These are phyloP conservation scores for Puccinia horiana DNA, from an alignment of 1,284 basidiomycete species.

Conservation along the genomic window DNA sequence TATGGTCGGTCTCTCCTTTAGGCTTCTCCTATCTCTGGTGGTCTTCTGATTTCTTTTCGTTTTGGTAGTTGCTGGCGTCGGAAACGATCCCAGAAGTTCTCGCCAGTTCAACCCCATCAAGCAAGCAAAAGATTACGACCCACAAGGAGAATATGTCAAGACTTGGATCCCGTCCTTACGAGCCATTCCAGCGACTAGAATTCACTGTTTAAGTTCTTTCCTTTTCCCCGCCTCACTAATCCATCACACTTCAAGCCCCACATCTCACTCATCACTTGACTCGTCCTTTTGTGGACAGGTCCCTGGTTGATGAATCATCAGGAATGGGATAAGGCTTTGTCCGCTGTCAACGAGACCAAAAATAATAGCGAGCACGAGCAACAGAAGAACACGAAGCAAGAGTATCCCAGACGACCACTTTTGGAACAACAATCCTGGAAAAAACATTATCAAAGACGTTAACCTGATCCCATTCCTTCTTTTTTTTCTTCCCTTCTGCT, in stretches of 20 bases:
- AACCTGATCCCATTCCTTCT: not conserved
- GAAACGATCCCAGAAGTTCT: conserved; percentile 64
- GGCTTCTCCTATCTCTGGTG: not conserved
- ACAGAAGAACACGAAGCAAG: not conserved
- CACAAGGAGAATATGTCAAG: conserved; percentile 62
- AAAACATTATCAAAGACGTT: conserved; percentile 43
- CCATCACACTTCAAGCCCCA: too few species aligned
- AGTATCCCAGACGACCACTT: conserved; percentile 35
- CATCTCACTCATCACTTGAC: not conserved
- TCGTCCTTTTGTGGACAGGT: not conserved
- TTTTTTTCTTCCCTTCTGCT: not conserved
- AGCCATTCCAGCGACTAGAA: conserved; percentile 57
- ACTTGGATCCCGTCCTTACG: conserved; percentile 63
- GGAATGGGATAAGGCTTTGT: conserved; percentile 11
- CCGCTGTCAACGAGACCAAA: not conserved
- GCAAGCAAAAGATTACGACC: conserved; percentile 65
- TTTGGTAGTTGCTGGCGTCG: conserved; percentile 62
- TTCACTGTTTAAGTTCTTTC: conserved; percentile 55
- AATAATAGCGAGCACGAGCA: too few species aligned
- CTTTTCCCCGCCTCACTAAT: not conserved
- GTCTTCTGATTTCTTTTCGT: not conserved
- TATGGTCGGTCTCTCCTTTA: conserved; percentile 50
- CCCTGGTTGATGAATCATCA: conserved; percentile 42
- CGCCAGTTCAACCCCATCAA: conserved; percentile 66
- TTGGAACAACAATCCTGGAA: conserved; percentile 47